These are phyloP conservation scores for Ascochyta clinopodiicola DNA, from an alignment of 2,329 filamentous ascomycete species.

Conservation along the genomic window DNA sequence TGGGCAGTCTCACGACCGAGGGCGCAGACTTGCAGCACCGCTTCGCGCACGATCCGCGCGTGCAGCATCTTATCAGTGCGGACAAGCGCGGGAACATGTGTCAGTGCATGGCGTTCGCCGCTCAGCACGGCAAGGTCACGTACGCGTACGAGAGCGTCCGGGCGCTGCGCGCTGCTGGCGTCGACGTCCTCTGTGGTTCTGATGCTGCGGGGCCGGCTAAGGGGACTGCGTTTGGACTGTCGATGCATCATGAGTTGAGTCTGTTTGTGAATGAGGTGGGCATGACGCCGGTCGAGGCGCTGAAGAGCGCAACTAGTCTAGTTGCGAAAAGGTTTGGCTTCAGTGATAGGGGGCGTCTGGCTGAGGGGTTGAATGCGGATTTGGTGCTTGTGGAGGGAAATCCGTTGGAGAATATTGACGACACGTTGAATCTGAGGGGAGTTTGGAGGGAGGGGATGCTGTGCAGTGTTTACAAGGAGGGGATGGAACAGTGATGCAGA, in stretches of 20 bases:
- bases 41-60: conserved; percentile 51
- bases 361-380: conserved; percentile 52
- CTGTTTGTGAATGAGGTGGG: conserved; percentile 52
- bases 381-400: conserved; percentile 54
- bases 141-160: conserved; percentile 53
- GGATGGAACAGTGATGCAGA: conserved; percentile 12
- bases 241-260: conserved; percentile 52
- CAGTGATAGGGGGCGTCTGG: conserved; percentile 49
- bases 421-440: conserved; percentile 51
- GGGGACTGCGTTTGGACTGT: conserved; percentile 54
- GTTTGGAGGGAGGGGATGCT: conserved; percentile 52
- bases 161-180: conserved; percentile 47
- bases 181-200: conserved; percentile 53
- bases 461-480: conserved; percentile 34
- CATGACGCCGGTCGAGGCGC: conserved; percentile 52
- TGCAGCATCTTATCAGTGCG: conserved; percentile 43
- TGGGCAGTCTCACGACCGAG: conserved; percentile 52
- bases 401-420: conserved; percentile 50
- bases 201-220: conserved; percentile 53
- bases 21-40: conserved; percentile 48
- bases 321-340: conserved; percentile 51
- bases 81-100: conserved; percentile 48
- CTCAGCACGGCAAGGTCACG: conserved; percentile 42
- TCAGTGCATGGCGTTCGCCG: conserved; percentile 50
- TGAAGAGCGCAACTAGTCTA: conserved; percentile 51